phyloP scores from a whole-genome alignment of 768 basidiomycete species.

The Lactarius sanguifluus region DNA sequence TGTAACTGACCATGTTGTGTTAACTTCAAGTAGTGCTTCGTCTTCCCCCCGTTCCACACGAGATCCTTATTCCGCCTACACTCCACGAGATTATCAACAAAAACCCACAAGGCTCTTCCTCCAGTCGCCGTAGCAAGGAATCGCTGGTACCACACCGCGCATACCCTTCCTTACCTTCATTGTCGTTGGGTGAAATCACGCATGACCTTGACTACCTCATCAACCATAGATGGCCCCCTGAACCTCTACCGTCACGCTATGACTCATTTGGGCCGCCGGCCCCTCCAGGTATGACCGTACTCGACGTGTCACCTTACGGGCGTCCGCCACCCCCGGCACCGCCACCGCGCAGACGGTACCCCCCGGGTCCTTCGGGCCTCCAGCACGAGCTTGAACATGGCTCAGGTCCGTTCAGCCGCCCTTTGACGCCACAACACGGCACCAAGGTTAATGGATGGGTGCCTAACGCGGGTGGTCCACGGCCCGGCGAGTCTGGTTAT shows the following conservation, averaged over 20 bases:
- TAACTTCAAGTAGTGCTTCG: slow-evolving; percentile 48
- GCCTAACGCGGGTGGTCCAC: slow-evolving; percentile 8
- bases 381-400: slow-evolving; percentile 25
- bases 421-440: slow-evolving; percentile 21
- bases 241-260: slow-evolving; percentile 18
- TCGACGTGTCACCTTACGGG: slow-evolving; percentile 24
- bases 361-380: slow-evolving; percentile 26
- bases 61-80: slow-evolving; percentile 56
- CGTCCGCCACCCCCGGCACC: slow-evolving; percentile 17
- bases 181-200: slow-evolving; percentile 36
- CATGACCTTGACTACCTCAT: slow-evolving; percentile 37
- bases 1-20: not conserved
- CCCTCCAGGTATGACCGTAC: slow-evolving; percentile 21
- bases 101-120: slow-evolving; percentile 47
- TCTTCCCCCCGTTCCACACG: slow-evolving; percentile 55
- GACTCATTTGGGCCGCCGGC: slow-evolving; percentile 15
- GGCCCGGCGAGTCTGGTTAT: slow-evolving; percentile 13
- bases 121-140: slow-evolving; percentile 28
- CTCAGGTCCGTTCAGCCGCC: slow-evolving; percentile 27
- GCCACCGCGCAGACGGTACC: slow-evolving; percentile 21
- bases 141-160: slow-evolving; percentile 24
- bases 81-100: slow-evolving; percentile 67
- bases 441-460: slow-evolving; percentile 27
- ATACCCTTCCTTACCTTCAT: slow-evolving; percentile 36
- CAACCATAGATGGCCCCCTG: slow-evolving; percentile 31